A percentile compares a stretch with the other conserved stretches of the same genome.
Evolutionary conservation across 148 eudicot genomes (phyloP).

Genomic region (Rhododendron henanense): DNA sequence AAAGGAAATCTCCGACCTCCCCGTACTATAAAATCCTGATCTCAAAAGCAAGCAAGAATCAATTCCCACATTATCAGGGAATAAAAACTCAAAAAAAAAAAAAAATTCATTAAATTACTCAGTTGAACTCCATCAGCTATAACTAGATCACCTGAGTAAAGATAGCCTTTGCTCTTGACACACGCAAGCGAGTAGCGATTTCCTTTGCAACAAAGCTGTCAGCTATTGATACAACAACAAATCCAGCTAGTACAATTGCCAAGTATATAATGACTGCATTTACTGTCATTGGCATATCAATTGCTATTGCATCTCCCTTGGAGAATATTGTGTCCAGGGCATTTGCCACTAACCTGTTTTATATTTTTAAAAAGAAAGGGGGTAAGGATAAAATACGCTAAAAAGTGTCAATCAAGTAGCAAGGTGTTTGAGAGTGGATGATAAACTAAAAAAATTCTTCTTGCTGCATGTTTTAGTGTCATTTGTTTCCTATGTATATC

Average conservation of each 20-base stretch:
- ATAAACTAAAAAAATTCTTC: background rate
- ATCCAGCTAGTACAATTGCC: slow-evolving; percentile 74
- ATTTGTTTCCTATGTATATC: background rate
- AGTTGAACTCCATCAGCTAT: background rate
- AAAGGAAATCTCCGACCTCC: slow-evolving; percentile 83
- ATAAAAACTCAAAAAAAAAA: background rate
- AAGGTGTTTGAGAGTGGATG: background rate
- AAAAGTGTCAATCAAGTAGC: background rate
- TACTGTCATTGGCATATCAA: slow-evolving; percentile 94
- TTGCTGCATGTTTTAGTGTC: background rate
- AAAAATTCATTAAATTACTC: background rate
- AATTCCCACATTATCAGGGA: background rate
- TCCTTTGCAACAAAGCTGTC: slow-evolving; percentile 92
- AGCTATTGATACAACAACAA: slow-evolving; percentile 80
- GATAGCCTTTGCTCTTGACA: slow-evolving; percentile 76
- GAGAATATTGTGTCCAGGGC: slow-evolving; percentile 65
- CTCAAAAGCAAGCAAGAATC: slow-evolving; percentile 16
- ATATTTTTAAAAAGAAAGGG: background rate
- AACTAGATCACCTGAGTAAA: slow-evolving; percentile 72
- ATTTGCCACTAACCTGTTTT: slow-evolving; percentile 75
- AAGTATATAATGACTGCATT: slow-evolving; percentile 83
- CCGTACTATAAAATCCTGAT: slow-evolving; percentile 79
- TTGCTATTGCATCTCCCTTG: slow-evolving; percentile 84
- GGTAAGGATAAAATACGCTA: background rate
- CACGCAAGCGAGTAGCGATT: slow-evolving; percentile 77